Evolutionary conservation across 352 stramenopile genomes (phyloP).

Genomic region (Phytophthora macrochlamydospora): DNA sequence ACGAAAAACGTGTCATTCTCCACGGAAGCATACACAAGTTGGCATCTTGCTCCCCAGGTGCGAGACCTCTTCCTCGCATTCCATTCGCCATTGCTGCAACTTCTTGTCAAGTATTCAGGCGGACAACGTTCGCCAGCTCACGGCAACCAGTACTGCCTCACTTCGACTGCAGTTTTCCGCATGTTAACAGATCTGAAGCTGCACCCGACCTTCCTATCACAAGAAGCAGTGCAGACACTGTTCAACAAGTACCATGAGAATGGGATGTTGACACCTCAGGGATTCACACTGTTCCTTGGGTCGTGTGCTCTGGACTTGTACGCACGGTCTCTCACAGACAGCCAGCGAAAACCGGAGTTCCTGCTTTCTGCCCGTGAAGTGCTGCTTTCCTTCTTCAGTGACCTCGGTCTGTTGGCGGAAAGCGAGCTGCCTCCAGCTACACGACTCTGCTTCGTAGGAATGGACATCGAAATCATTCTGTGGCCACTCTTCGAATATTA

Average conservation of each 20-base stretch:
- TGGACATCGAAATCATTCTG: slow-evolving; percentile 70
- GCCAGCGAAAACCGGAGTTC: slow-evolving; percentile 24
- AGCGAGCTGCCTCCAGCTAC: slow-evolving; percentile 43
- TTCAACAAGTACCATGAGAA: slow-evolving; percentile 51
- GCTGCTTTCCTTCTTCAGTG: slow-evolving; percentile 69
- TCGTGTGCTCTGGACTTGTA: slow-evolving; percentile 70
- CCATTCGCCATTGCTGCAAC: slow-evolving; percentile 50
- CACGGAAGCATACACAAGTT: slow-evolving; percentile 49
- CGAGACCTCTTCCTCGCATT: slow-evolving; percentile 69
- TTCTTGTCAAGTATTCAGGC: slow-evolving; percentile 60
- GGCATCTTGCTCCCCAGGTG: slow-evolving; percentile 58
- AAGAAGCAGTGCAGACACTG: slow-evolving; percentile 49
- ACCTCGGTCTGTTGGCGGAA: slow-evolving; percentile 56
- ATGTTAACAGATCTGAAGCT: slow-evolving; percentile 74
- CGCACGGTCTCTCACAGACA: slow-evolving; percentile 24
- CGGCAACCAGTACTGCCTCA: slow-evolving; percentile 56
- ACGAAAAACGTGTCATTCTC: slow-evolving; percentile 12
- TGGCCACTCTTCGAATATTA: slow-evolving; percentile 89
- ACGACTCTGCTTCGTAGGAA: slow-evolving; percentile 66
- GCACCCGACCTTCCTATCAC: slow-evolving; percentile 55
- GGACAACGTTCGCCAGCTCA: slow-evolving; percentile 44
- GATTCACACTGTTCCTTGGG: slow-evolving; percentile 65
- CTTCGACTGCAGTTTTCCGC: slow-evolving; percentile 37
- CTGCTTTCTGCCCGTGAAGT: slow-evolving; percentile 68
- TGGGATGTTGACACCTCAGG: slow-evolving; percentile 43